Evolutionary conservation across 108 stramenopile species (phyloP).

Genomic region (Aurantiochytrium sp.): DNA sequence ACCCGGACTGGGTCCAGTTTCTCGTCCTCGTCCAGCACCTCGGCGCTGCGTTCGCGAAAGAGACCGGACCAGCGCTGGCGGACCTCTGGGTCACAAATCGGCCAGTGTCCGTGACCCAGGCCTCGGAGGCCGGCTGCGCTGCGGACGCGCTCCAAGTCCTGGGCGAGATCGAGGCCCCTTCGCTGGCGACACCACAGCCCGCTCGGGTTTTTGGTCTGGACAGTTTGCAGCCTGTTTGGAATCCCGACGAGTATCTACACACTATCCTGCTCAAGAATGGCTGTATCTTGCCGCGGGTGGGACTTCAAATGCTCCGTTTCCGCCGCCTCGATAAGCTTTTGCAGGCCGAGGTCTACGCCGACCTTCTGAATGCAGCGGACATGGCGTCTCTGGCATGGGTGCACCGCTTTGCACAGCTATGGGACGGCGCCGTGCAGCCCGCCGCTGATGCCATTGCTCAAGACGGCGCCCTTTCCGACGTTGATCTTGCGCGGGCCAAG

Average conservation of each 20-base stretch:
- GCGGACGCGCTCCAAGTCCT: neutral
- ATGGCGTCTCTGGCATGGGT: neutral
- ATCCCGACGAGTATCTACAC: neutral
- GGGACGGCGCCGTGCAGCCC: neutral
- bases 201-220: neutral
- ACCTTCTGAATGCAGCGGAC: neutral
- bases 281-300: neutral
- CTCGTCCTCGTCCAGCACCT: neutral
- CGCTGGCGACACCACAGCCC: neutral
- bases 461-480: neutral
- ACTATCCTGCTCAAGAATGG: neutral
- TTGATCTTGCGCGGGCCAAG: neutral
- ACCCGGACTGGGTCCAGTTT: conserved; percentile 25
- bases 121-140: neutral
- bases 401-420: neutral
- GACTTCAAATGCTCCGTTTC: neutral
- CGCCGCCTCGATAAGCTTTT: neutral
- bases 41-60: neutral
- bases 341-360: neutral
- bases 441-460: neutral
- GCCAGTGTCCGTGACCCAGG: neutral
- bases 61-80: too few relatives aligned
- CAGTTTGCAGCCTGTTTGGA: neutral
- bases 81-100: neutral
- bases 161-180: neutral